Evolutionary conservation across 2,329 filamentous ascomycete species (phyloP).

Genomic region (Diplodia mutila): DNA sequence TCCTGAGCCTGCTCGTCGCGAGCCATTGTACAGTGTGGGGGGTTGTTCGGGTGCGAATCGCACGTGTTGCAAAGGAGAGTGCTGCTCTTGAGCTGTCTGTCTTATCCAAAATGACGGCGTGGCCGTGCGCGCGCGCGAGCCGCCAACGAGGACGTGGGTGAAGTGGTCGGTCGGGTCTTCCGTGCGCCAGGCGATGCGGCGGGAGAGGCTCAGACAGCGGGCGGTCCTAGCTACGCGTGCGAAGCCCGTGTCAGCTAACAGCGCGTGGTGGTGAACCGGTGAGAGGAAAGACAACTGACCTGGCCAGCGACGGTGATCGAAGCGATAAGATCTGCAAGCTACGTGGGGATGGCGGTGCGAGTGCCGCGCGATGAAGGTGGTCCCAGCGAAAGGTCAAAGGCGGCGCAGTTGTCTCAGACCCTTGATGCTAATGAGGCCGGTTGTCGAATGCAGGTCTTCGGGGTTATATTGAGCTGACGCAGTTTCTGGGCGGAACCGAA

Average conservation of each 20-base stretch:
- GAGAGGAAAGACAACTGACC: constrained; percentile 21
- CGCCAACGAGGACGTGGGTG: constrained; percentile 19
- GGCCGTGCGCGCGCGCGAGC: constrained; percentile 19
- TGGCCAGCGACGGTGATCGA: constrained; percentile 9
- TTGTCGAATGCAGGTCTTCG: background rate
- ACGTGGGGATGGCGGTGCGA: constrained; percentile 15
- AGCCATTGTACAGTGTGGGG: constrained; percentile 31
- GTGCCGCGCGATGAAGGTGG: background rate
- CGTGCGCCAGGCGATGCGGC: constrained; percentile 19
- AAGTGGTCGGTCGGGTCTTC: constrained; percentile 11
- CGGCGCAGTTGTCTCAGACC: constrained; percentile 11
- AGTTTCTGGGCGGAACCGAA: background rate
- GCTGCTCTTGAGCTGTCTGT: constrained; percentile 6
- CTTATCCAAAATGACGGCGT: constrained; percentile 22
- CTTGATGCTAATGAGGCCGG: background rate
- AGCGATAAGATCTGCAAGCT: constrained; percentile 24
- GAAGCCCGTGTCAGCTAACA: constrained; percentile 6
- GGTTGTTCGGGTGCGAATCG: constrained; percentile 10
- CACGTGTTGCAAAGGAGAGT: background rate
- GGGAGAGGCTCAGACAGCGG: constrained; percentile 13
- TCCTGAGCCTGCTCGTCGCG: constrained; percentile 34
- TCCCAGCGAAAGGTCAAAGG: constrained; percentile 1
- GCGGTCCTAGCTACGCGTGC: constrained; percentile 13
- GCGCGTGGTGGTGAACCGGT: constrained; percentile 11
- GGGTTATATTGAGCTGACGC: background rate